Evolutionary conservation across 176 grass and related monocot genomes (phyloP).

Genomic region (Rhynchospora pubera): DNA sequence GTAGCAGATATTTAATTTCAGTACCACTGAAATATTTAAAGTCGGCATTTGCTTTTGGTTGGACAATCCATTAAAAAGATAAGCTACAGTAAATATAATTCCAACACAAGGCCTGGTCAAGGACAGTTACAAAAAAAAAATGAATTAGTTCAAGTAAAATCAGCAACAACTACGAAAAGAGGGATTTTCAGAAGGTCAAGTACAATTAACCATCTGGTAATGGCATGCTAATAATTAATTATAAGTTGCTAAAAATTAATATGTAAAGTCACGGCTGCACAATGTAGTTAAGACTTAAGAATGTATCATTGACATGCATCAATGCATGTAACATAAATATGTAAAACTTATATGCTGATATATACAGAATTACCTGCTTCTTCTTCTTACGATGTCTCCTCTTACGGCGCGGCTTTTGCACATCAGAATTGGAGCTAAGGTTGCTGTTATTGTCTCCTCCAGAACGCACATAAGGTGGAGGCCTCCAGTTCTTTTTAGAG

Average conservation of each 20-base stretch:
- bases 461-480: constrained; percentile 23
- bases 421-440: constrained; percentile 95
- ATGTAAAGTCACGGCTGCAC: not conserved
- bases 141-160: not conserved
- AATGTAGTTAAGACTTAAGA: not conserved
- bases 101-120: not conserved
- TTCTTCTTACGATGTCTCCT: constrained; percentile 91
- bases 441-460: constrained; percentile 46
- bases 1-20: not conserved
- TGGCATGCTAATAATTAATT: not conserved
- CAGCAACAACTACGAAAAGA: not conserved
- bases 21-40: not conserved
- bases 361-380: constrained; percentile 59
- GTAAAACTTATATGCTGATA: not conserved
- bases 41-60: not conserved
- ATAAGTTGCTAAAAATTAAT: too few species aligned
- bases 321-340: not conserved
- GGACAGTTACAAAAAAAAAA: not conserved
- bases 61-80: not conserved
- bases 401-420: constrained; percentile 72
- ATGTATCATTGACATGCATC: not conserved
- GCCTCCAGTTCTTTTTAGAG: constrained; percentile 40
- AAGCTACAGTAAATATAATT: not conserved
- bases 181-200: not conserved
- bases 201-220: not conserved